phyloP scores from a whole-genome alignment of 495 filamentous ascomycete genomes.

The Penicillium simplicissimum region DNA sequence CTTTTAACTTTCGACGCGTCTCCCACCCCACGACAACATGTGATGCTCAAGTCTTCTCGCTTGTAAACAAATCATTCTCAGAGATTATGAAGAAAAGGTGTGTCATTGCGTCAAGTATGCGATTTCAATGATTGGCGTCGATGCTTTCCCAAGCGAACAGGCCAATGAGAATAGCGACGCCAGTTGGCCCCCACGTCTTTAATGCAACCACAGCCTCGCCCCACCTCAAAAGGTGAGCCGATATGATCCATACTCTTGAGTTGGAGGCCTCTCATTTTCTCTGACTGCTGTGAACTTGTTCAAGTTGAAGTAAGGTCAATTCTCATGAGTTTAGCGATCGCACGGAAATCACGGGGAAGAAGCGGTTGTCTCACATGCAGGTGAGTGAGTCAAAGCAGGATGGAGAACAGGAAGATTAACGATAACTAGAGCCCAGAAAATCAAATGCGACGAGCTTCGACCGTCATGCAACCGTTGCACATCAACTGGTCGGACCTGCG shows the following conservation, averaged over 20 bases:
- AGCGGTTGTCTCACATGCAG: not conserved
- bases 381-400: not conserved
- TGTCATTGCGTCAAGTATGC: not conserved
- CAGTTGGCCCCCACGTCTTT: not conserved
- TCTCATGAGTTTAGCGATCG: not conserved
- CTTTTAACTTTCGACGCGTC: not conserved
- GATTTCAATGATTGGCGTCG: not conserved
- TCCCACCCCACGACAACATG: not conserved
- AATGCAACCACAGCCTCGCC: not conserved
- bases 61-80: not conserved
- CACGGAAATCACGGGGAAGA: not conserved
- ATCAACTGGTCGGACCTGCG: not conserved
- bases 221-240: not conserved
- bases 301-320: not conserved
- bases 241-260: not conserved
- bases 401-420: not conserved
- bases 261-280: not conserved
- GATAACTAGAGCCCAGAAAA: not conserved
- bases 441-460: not conserved
- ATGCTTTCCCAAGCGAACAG: not conserved
- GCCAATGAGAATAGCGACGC: not conserved
- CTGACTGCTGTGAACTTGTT: not conserved
- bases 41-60: not conserved
- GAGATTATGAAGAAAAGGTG: not conserved
- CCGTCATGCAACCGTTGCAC: not conserved